Base-by-base conservation (phyloP, 305 asterid genomes). In the Fraxinus albicans region DNA sequence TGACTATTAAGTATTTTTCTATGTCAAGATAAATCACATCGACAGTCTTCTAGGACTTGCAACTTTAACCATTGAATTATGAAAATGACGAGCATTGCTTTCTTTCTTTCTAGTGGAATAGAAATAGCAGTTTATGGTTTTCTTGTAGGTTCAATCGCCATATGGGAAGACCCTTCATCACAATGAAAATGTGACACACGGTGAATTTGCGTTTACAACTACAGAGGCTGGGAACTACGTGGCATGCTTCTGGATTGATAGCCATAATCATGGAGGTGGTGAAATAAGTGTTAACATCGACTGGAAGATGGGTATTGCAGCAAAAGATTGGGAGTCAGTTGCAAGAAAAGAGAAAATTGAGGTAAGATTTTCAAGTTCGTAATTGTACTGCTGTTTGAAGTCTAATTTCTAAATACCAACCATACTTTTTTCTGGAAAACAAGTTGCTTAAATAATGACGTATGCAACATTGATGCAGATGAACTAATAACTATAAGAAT, bases 241-340 rank as follows among this genome's bases (percentile, higher is more conserved):
- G 81, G 98, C 98, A 35, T 94, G 99, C 85, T 96, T 96, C 83
- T 92, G 98, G 97, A 77, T 87, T 23, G 94, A 88, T 69, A 84
- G 89, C 77, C 89, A 86, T 60, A 83, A 81, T 84, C 23, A 91
- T 58, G 90, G 81, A 73, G 85, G 80, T 74, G 95, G 92, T 80
- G 94, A 88, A 74, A 84, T 93, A 83, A 96, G 91, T 81, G 86
- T 94, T 65, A 92, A 91, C 87, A 88, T 96, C 38, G 98, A 93
- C 67, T 94, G 98, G 98, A 94, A 91, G 86, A 93, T 89, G 4
- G 99, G 99, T 82, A 86, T 96, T 82, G 98, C 98, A 69, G 98
- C 99, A 36, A 92, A 93, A 88, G 99, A 96, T 82, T 94, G 99
- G 99, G 98, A 96, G 2, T 91, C 98, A 21, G 98, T 96, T 86